phyloP scores from a whole-genome alignment of 768 basidiomycete species.

The Boletus barrowsii region DNA sequence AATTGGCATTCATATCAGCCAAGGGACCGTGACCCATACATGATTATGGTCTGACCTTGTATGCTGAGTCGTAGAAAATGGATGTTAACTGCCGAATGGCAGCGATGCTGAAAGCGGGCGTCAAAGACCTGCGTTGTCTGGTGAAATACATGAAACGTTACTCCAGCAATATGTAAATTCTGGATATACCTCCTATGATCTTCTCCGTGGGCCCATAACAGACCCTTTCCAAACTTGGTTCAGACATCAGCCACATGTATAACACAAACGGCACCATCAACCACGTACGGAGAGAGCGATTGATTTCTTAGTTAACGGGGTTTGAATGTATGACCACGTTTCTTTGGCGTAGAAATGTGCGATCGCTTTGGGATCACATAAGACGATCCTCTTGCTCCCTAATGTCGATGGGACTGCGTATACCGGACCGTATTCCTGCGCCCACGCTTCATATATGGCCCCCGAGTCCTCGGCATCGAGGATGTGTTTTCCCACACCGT shows the following conservation, averaged over 20 bases:
- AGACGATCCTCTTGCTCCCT: slow-evolving; percentile 9
- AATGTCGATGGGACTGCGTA: slow-evolving; percentile 16
- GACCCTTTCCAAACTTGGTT: slow-evolving; percentile 24
- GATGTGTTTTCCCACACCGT: slow-evolving; percentile 12
- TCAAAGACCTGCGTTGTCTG: slow-evolving; percentile 38
- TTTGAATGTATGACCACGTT: slow-evolving; percentile 39
- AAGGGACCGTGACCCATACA: not conserved
- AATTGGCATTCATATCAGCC: not conserved
- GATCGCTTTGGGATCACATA: slow-evolving; percentile 41
- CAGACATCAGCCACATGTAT: not conserved
- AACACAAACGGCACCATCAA: too few species aligned
- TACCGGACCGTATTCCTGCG: slow-evolving; percentile 16
- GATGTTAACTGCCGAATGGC: slow-evolving; percentile 36
- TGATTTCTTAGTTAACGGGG: slow-evolving; percentile 29
- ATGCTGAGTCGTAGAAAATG: slow-evolving; percentile 39
- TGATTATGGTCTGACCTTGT: slow-evolving; percentile 5
- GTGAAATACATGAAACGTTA: not conserved
- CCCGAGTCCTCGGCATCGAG: not conserved
- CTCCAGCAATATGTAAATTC: not conserved
- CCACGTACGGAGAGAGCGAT: slow-evolving; percentile 24
- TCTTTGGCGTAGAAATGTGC: slow-evolving; percentile 15
- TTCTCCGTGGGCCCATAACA: slow-evolving; percentile 38
- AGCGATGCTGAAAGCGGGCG: slow-evolving; percentile 38
- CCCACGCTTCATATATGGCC: slow-evolving; percentile 21
- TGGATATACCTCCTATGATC: slow-evolving; percentile 40